Conservation (phyloP, 2,329 filamentous ascomycete genomes). For the Dothideomycetidae sp. region DNA sequence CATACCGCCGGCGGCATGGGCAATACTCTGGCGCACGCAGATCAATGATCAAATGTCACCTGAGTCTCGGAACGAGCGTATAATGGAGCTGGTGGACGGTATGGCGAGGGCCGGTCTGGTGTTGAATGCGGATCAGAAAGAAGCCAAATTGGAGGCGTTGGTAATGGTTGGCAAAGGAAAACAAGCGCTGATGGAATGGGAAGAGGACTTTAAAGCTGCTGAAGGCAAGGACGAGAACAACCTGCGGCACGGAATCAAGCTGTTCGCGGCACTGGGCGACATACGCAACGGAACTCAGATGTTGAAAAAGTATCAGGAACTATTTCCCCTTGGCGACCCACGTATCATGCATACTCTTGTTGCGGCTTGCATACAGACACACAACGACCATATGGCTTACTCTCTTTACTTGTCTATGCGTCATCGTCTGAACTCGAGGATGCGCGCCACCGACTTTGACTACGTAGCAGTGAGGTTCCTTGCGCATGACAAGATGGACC, state of each 20-base stretch:
- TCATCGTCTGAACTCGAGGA: slow-evolving; percentile 41
- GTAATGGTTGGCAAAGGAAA: slow-evolving; percentile 18
- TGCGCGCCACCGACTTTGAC: slow-evolving; percentile 65
- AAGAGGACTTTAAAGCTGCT: slow-evolving; percentile 14
- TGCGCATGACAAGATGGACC: slow-evolving; percentile 46
- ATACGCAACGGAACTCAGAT: slow-evolving; percentile 45
- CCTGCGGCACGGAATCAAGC: slow-evolving; percentile 52
- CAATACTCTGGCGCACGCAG: slow-evolving; percentile 22
- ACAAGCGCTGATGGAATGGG: slow-evolving; percentile 22
- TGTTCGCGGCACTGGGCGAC: slow-evolving; percentile 46
- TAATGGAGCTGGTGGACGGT: slow-evolving; percentile 19
- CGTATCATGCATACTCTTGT: slow-evolving; percentile 56
- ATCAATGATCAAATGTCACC: slow-evolving; percentile 12
- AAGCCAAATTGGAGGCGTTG: slow-evolving; percentile 18
- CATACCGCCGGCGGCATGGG: slow-evolving; percentile 21
- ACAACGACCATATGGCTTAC: slow-evolving; percentile 48
- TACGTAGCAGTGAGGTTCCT: slow-evolving; percentile 57
- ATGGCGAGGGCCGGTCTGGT: slow-evolving; percentile 15
- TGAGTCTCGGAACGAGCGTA: slow-evolving; percentile 13
- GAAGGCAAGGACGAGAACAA: slow-evolving; percentile 16
- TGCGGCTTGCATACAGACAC: slow-evolving; percentile 44
- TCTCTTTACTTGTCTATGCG: slow-evolving; percentile 51
- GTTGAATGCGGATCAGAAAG: slow-evolving; percentile 16
- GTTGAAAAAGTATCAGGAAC: slow-evolving; percentile 39
- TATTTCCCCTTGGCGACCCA: slow-evolving; percentile 33